Percentiles rank a stretch among this genome's conserved stretches.
phyloP scores from a whole-genome alignment of 306 rosid species.

The Biancaea sappan region DNA sequence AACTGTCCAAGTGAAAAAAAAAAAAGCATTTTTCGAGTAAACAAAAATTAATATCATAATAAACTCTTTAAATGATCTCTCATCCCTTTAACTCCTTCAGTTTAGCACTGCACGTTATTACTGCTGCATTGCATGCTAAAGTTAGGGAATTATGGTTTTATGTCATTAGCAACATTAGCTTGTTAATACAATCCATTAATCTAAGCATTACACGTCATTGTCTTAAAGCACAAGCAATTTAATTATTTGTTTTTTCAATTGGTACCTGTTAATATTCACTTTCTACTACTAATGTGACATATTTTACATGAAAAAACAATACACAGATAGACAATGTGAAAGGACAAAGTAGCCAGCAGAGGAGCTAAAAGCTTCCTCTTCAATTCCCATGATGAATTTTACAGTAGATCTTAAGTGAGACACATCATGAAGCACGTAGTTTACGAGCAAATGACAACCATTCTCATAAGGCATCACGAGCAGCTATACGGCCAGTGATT shows the following conservation, averaged over 20 bases:
- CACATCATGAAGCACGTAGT: constrained; percentile 1
- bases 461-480: constrained; percentile 80
- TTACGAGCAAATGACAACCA: constrained; percentile 27
- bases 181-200: too few relatives aligned
- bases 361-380: constrained; percentile 21
- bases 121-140: too few relatives aligned
- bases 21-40: too few relatives aligned
- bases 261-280: background rate
- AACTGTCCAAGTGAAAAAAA: too few relatives aligned
- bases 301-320: background rate
- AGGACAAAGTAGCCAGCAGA: background rate
- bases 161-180: too few relatives aligned
- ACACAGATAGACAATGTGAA: background rate
- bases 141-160: too few relatives aligned
- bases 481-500: constrained; percentile 74
- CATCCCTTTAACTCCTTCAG: too few relatives aligned
- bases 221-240: background rate
- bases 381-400: background rate
- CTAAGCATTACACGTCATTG: too few relatives aligned
- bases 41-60: too few relatives aligned
- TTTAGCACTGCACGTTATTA: too few relatives aligned
- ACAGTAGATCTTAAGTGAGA: background rate
- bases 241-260: background rate
- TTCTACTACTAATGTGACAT: background rate
- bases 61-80: too few relatives aligned